These are phyloP conservation scores for Coemansia sp. DNA, from an alignment of 192 early-diverging fungal species.

Conservation along the genomic window DNA sequence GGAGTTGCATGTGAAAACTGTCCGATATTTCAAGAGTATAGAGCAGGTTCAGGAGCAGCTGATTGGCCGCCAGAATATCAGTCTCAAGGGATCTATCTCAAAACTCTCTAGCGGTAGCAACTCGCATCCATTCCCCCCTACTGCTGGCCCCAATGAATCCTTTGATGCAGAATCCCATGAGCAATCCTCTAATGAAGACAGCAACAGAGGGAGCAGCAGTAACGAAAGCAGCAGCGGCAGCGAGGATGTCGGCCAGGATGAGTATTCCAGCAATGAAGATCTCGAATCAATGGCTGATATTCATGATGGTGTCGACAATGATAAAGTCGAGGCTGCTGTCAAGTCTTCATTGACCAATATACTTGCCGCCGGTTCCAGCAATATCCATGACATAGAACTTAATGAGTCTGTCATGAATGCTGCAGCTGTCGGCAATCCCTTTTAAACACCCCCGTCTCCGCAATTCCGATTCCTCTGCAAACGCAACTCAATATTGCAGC, in stretches of 20 bases:
- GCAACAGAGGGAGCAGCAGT: background rate
- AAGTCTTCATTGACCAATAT: conserved; percentile 8
- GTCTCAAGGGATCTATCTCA: conserved; percentile 63
- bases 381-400: conserved; percentile 19
- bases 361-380: conserved; percentile 38
- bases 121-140: background rate
- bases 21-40: conserved; percentile 86
- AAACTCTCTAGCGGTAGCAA: conserved; percentile 23
- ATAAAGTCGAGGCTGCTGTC: conserved; percentile 2
- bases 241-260: conserved; percentile 1
- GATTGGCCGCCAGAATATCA: conserved; percentile 72
- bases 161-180: background rate
- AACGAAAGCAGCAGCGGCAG: background rate
- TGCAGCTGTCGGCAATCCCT: conserved; percentile 52
- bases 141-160: background rate
- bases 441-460: conserved; percentile 56
- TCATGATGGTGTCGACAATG: background rate
- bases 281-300: conserved; percentile 9
- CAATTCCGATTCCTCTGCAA: conserved; percentile 21
- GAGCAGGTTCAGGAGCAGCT: conserved; percentile 79
- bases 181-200: background rate
- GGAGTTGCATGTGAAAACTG: conserved; percentile 88
- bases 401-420: conserved; percentile 31
- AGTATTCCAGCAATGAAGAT: conserved; percentile 17
- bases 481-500: background rate